Conservation (phyloP, 352 stramenopile species). For the Phytophthora podocarpi region DNA sequence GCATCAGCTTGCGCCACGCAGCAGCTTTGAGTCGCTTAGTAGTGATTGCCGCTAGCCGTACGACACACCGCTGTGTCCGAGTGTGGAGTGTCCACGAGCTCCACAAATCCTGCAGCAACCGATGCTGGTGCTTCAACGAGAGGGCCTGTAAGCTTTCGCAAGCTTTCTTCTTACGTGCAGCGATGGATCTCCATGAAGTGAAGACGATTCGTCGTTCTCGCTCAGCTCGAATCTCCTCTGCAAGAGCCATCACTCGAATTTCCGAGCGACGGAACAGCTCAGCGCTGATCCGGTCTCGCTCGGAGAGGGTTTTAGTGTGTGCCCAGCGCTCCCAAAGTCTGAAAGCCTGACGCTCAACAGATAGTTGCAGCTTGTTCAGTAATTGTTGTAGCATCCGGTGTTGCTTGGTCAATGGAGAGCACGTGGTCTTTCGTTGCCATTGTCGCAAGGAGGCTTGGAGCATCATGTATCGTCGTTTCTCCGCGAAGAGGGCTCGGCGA, state of each 20-base stretch:
- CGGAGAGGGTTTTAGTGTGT: conserved; percentile 13
- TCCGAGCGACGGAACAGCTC: conserved; percentile 31
- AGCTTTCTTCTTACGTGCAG: conserved; percentile 4
- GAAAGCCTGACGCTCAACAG: conserved; percentile 14
- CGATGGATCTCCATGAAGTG: conserved; percentile 19
- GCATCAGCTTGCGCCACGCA: conserved; percentile 21
- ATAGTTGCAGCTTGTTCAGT: conserved; percentile 11
- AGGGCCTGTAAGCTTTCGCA: conserved; percentile 6
- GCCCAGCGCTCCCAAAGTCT: conserved; percentile 17
- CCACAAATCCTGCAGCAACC: conserved; percentile 12
- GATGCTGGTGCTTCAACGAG: conserved; percentile 1
- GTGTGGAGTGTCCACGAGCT: neutral
- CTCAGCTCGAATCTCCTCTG: conserved; percentile 9
- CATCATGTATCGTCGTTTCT: conserved; percentile 23
- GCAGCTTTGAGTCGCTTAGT: conserved; percentile 7
- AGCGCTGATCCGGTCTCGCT: conserved; percentile 26
- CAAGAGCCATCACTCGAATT: conserved; percentile 16
- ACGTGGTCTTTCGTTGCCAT: conserved; percentile 17
- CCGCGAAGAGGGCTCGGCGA: conserved; percentile 12
- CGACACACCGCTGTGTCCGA: neutral
- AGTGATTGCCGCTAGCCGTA: neutral
- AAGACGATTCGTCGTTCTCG: conserved; percentile 15
- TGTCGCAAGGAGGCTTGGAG: conserved; percentile 21
- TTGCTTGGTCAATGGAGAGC: conserved; percentile 22
- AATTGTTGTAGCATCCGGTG: conserved; percentile 9